Evolutionary conservation across 75 land plant genomes (phyloP).

Genomic region (Cunninghamia lanceolata): DNA sequence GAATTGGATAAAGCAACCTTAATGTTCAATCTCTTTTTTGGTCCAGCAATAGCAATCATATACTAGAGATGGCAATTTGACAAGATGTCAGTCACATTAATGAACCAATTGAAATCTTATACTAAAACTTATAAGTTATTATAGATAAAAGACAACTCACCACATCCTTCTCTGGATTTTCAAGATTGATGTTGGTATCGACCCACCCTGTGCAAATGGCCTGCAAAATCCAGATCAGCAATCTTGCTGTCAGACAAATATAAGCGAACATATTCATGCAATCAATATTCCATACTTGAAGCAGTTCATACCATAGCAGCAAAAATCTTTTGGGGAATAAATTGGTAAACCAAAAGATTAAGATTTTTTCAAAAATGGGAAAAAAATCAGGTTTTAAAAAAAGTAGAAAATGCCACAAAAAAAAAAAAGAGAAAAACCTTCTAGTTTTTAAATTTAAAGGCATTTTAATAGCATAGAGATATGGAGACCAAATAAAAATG

Average conservation of each 20-base stretch:
- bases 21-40: conserved; percentile 37
- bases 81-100: not conserved
- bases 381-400: too few species aligned
- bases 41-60: conserved; percentile 34
- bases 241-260: not conserved
- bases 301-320: not conserved
- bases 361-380: too few species aligned
- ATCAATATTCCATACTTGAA: not conserved
- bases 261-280: not conserved
- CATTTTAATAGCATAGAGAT: too few species aligned
- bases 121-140: too few species aligned
- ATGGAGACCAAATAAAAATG: too few species aligned
- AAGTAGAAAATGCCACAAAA: too few species aligned
- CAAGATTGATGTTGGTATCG: conserved; percentile 45
- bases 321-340: too few species aligned
- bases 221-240: too few species aligned
- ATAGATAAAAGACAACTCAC: conserved; percentile 13
- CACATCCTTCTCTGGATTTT: conserved; percentile 41
- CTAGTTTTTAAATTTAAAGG: too few species aligned
- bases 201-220: conserved; percentile 49
- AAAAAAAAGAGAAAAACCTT: too few species aligned
- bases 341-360: too few species aligned
- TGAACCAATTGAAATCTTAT: not conserved
- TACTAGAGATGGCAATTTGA: conserved; percentile 20
- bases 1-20: conserved; percentile 50